phyloP scores from a whole-genome alignment of 257 asterid genomes.

The Henckelia pumila region DNA sequence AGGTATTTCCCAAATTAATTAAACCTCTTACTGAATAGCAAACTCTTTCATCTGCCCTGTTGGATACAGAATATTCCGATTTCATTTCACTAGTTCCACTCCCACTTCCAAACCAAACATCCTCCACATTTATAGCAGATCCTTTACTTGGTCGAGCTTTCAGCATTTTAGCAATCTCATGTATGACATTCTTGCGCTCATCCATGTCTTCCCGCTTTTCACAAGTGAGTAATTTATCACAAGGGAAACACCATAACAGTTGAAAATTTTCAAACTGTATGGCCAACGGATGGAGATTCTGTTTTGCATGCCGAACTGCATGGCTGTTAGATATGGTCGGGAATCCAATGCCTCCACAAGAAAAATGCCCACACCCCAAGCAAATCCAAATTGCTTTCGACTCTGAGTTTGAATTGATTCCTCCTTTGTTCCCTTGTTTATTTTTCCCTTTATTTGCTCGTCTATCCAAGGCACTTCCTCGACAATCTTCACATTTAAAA shows the following conservation, averaged over 20 bases:
- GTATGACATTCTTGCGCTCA: slow-evolving; percentile 44
- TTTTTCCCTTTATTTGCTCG: slow-evolving; percentile 53
- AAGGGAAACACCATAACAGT: slow-evolving; percentile 68
- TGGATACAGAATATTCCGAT: slow-evolving; percentile 36
- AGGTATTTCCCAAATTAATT: slow-evolving; percentile 88
- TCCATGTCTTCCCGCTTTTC: slow-evolving; percentile 48
- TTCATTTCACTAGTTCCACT: slow-evolving; percentile 45
- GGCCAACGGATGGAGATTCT: slow-evolving; percentile 60
- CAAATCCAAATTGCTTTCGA: slow-evolving; percentile 80
- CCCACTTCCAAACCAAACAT: slow-evolving; percentile 70
- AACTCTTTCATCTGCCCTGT: slow-evolving; percentile 30
- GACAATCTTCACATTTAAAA: slow-evolving; percentile 68
- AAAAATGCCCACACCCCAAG: slow-evolving; percentile 71
- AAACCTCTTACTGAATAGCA: slow-evolving; percentile 63
- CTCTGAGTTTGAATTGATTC: slow-evolving; percentile 39
- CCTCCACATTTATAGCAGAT: slow-evolving; percentile 58
- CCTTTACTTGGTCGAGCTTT: slow-evolving; percentile 48
- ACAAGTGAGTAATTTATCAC: slow-evolving; percentile 46
- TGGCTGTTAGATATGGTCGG: slow-evolving; percentile 79
- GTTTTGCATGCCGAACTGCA: slow-evolving; percentile 75
- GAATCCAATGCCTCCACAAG: slow-evolving; percentile 87
- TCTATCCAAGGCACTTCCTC: slow-evolving; percentile 52
- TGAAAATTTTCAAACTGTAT: slow-evolving; percentile 66
- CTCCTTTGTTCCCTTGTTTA: slow-evolving; percentile 70
- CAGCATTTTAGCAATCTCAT: slow-evolving; percentile 56